Conservation (phyloP, 2,329 filamentous ascomycete genomes). For the Neofusicoccum laricinum region DNA sequence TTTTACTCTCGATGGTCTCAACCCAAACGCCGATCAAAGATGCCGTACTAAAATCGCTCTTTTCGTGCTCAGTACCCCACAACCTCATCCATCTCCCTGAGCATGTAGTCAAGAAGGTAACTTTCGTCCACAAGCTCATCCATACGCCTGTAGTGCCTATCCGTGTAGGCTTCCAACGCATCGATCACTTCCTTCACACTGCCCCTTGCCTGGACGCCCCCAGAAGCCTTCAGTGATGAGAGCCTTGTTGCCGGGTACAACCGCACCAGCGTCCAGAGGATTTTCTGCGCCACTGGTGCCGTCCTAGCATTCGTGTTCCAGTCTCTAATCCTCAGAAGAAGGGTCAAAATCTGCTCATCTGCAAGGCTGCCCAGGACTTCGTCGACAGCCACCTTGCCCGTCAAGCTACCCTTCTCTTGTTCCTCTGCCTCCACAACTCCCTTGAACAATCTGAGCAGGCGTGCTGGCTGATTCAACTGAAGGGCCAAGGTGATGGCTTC, state of each 20-base stretch:
- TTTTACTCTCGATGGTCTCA: background rate
- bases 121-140: constrained; percentile 93
- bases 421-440: constrained; percentile 65
- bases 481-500: constrained; percentile 90
- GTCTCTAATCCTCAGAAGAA: constrained; percentile 80
- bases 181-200: constrained; percentile 81
- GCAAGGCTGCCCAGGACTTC: constrained; percentile 75
- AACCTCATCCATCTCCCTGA: constrained; percentile 85
- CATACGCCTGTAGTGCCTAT: constrained; percentile 84
- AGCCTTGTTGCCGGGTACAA: constrained; percentile 78
- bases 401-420: constrained; percentile 62
- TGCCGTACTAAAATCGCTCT: background rate
- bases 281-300: constrained; percentile 77
- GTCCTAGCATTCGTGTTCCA: constrained; percentile 97
- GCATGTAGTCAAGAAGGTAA: constrained; percentile 88
- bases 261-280: constrained; percentile 75
- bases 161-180: constrained; percentile 85
- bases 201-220: constrained; percentile 34
- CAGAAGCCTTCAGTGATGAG: constrained; percentile 57
- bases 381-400: constrained; percentile 68
- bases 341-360: constrained; percentile 79
- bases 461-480: constrained; percentile 88
- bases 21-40: background rate
- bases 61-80: constrained; percentile 7
- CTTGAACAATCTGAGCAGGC: constrained; percentile 80